Evolutionary conservation across 345 rosid species (phyloP).

Genomic region (Eutrema heterophyllum): DNA sequence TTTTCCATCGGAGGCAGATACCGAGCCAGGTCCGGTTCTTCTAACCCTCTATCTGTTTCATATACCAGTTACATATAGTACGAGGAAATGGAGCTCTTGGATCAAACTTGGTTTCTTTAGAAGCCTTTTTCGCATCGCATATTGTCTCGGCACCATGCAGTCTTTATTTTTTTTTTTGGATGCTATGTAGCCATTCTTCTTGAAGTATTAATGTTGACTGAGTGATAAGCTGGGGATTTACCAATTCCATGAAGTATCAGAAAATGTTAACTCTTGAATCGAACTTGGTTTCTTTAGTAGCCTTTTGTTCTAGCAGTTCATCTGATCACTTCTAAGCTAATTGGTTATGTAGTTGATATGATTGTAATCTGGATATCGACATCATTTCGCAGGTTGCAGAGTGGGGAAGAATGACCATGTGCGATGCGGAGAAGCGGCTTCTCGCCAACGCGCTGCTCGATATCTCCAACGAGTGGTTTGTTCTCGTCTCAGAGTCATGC

Average conservation of each 20-base stretch:
- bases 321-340: neutral
- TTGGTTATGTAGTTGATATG: neutral
- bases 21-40: conserved; percentile 71
- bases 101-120: neutral
- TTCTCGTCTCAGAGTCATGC: conserved; percentile 93
- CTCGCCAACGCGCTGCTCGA: conserved; percentile 91
- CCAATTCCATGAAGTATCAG: neutral
- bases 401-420: conserved; percentile 99
- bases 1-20: conserved; percentile 67
- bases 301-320: neutral
- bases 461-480: conserved; percentile 77
- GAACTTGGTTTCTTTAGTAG: neutral
- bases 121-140: neutral
- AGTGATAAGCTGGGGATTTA: neutral
- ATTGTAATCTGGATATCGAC: conserved; percentile 7
- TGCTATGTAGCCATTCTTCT: neutral
- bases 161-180: too few relatives aligned
- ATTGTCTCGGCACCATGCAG: too few relatives aligned
- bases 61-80: neutral
- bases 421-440: conserved; percentile 91
- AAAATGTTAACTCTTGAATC: neutral
- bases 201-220: neutral
- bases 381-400: conserved; percentile 53
- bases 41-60: neutral
- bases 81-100: neutral